These are phyloP conservation scores for Termitomyces sp. DNA, from an alignment of 768 basidiomycete species.

Conservation along the genomic window DNA sequence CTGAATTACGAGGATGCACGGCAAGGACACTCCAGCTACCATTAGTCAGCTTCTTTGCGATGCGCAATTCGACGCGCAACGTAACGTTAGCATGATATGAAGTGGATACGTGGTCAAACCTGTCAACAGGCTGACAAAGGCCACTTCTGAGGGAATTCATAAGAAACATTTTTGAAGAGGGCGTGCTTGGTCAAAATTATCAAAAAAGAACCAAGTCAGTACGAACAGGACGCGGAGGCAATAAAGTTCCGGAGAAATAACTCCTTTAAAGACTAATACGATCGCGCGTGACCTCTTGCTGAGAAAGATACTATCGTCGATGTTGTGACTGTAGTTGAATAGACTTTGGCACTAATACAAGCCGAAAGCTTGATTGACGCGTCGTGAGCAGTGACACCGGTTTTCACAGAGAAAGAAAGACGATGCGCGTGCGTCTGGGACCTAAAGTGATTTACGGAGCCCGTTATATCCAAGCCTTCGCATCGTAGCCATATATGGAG, in stretches of 20 bases:
- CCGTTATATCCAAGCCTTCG: background rate
- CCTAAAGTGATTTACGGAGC: background rate
- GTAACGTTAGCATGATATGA: background rate
- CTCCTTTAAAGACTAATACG: background rate
- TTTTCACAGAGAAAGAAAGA: background rate
- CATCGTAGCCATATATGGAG: background rate
- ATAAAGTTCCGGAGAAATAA: background rate
- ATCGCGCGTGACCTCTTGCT: background rate
- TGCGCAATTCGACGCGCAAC: background rate
- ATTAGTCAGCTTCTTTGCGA: background rate
- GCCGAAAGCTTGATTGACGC: background rate
- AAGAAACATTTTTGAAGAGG: background rate
- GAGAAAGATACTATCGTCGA: background rate
- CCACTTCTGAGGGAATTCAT: too few species aligned
- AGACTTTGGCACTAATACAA: background rate
- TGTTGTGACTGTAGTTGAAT: too few species aligned
- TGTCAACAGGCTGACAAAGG: too few species aligned
- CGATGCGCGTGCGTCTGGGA: background rate
- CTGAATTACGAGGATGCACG: background rate
- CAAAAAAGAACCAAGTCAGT: background rate
- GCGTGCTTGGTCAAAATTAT: background rate
- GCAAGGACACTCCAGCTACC: background rate
- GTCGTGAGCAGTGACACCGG: background rate
- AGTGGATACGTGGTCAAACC: too few species aligned
- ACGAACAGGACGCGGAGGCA: background rate